Conservation (phyloP, 177 flowering plant species). For the Vitis hybrid region DNA sequence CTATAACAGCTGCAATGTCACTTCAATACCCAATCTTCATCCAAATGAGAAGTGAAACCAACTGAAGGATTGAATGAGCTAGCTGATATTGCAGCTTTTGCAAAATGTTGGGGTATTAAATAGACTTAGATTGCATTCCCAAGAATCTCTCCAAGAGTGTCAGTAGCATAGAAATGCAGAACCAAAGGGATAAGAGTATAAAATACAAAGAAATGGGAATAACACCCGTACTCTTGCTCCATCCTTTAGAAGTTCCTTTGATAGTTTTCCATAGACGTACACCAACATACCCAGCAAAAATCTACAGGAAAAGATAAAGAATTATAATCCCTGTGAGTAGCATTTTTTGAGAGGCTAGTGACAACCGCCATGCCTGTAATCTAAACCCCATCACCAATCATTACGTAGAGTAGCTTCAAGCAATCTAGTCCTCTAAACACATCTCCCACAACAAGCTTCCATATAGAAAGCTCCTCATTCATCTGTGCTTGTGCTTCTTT, state of each 20-base stretch:
- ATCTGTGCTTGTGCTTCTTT: too few species aligned
- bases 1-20: too few species aligned
- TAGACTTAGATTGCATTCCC: slow-evolving; percentile 10
- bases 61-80: too few species aligned
- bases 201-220: slow-evolving; percentile 18
- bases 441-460: too few species aligned
- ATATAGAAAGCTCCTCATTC: too few species aligned
- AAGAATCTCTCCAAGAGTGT: slow-evolving; percentile 22
- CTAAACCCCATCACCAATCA: slow-evolving; percentile 21
- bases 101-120: slow-evolving; percentile 6
- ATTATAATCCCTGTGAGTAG: slow-evolving; percentile 20
- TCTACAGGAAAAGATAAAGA: slow-evolving; percentile 17
- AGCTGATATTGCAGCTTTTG: too few species aligned
- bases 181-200: slow-evolving; percentile 16
- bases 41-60: too few species aligned
- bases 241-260: slow-evolving; percentile 9
- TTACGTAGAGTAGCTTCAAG: slow-evolving; percentile 13
- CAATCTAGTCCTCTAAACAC: background rate
- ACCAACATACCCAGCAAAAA: slow-evolving; percentile 21
- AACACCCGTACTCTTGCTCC: slow-evolving; percentile 18
- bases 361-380: slow-evolving; percentile 21
- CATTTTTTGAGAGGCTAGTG: slow-evolving; percentile 2
- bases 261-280: slow-evolving; percentile 17
- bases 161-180: slow-evolving; percentile 18
- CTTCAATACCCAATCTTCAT: too few species aligned